Evolutionary conservation across 176 grass and related monocot species (phyloP).

Genomic region (Oryza punctata): DNA sequence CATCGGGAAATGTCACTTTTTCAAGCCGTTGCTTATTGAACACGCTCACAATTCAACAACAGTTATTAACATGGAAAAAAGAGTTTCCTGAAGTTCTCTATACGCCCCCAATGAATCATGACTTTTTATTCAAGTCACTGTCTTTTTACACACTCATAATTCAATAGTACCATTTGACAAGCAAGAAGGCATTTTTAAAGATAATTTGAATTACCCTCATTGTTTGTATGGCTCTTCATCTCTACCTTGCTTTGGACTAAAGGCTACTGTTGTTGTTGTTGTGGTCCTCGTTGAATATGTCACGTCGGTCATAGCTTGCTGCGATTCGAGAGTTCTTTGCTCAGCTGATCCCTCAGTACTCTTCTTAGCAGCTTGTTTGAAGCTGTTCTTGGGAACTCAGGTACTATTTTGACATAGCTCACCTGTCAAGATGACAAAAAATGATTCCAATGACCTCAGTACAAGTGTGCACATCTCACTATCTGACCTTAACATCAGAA

Average conservation of each 20-base stretch:
- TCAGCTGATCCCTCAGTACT: constrained; percentile 76
- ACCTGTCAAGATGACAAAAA: constrained; percentile 50
- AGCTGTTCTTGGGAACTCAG: constrained; percentile 85
- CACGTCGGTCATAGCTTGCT: constrained; percentile 72
- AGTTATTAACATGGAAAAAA: neutral
- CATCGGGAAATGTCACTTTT: neutral
- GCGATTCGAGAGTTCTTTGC: constrained; percentile 46
- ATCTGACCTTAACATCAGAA: neutral
- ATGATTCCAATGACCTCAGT: neutral
- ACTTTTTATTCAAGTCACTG: constrained; percentile 4
- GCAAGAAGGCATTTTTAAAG: neutral
- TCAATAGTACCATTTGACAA: neutral
- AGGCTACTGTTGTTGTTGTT: neutral
- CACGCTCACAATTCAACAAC: neutral
- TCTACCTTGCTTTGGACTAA: neutral
- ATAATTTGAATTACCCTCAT: neutral
- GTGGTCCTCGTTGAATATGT: neutral
- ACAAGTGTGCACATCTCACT: neutral
- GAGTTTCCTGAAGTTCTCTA: neutral
- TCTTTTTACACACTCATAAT: neutral
- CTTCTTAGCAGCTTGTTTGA: constrained; percentile 92
- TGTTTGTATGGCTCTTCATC: neutral
- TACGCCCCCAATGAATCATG: neutral
- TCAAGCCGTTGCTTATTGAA: neutral
- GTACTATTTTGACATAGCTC: constrained; percentile 82